Percentiles rank a stretch among this genome's conserved stretches.
These are phyloP conservation scores for Fraxinus baroniana DNA, from an alignment of 305 asterid species.

Conservation along the genomic window DNA sequence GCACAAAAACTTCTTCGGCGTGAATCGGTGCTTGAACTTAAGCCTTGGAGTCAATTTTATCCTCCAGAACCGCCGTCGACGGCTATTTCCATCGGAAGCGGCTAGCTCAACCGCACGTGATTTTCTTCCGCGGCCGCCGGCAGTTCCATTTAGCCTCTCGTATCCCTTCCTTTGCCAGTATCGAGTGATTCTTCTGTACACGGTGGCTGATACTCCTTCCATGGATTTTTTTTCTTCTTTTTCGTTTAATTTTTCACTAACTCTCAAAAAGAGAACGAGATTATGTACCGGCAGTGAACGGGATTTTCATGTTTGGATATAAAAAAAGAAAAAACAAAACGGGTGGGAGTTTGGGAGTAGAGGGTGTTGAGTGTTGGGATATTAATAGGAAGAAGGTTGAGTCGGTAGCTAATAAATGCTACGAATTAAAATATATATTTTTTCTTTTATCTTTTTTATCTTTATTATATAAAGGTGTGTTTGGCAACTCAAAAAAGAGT, in stretches of 20 bases:
- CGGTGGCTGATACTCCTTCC: conserved; percentile 36
- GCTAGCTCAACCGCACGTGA: conserved; percentile 27
- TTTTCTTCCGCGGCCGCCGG: conserved; percentile 29
- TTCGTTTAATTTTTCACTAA: not conserved
- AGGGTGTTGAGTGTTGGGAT: conserved; percentile 14
- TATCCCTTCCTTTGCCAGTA: conserved; percentile 63
- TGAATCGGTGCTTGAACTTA: conserved; percentile 30
- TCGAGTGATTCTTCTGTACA: conserved; percentile 39
- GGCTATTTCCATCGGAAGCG: conserved; percentile 2
- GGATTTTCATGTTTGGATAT: conserved; percentile 19
- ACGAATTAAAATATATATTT: not conserved
- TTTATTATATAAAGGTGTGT: not conserved
- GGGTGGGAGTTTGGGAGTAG: conserved; percentile 34
- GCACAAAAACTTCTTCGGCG: conserved; percentile 22
- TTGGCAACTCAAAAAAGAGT: not conserved
- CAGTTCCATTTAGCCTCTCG: conserved; percentile 35
- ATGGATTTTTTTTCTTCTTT: conserved; percentile 4
- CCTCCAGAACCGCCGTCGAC: conserved; percentile 49
- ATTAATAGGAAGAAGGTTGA: conserved; percentile 18
- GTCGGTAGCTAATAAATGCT: conserved; percentile 31
- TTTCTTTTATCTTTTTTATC: not conserved
- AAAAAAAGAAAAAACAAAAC: not conserved
- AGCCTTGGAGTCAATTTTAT: conserved; percentile 46
- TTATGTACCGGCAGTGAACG: conserved; percentile 20
- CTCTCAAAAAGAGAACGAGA: not conserved